A percentile compares a stretch with the other conserved stretches of the same genome.
Conservation (phyloP, 1,284 basidiomycete species). For the Ustilago vetiveriae region DNA sequence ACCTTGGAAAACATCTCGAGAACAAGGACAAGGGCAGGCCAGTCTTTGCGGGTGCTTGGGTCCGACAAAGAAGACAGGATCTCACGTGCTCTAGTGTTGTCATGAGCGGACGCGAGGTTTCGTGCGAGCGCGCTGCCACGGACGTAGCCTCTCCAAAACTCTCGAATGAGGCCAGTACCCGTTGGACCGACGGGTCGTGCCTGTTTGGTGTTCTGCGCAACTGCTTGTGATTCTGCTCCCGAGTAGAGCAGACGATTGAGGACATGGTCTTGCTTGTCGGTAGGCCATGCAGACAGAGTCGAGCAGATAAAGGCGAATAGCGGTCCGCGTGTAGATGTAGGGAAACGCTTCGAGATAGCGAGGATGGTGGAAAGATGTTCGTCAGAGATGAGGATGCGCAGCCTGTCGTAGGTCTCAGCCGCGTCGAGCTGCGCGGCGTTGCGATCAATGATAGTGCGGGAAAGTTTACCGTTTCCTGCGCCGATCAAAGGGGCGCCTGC, state of each 20-base stretch:
- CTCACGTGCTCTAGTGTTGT: constrained; percentile 32
- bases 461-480: neutral
- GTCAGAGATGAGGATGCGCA: constrained; percentile 49
- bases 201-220: neutral
- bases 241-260: constrained; percentile 47
- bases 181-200: constrained; percentile 16
- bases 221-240: constrained; percentile 6
- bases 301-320: constrained; percentile 60
- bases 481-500: neutral
- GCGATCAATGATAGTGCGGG: neutral
- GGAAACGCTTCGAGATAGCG: constrained; percentile 49
- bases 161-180: constrained; percentile 54
- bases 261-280: constrained; percentile 34
- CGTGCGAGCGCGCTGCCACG: constrained; percentile 50
- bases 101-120: constrained; percentile 34
- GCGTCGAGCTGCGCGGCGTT: constrained; percentile 7
- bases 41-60: constrained; percentile 31
- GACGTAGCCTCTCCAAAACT: constrained; percentile 64
- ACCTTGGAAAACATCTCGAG: constrained; percentile 85
- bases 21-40: constrained; percentile 78
- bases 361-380: constrained; percentile 53
- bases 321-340: constrained; percentile 50
- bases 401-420: constrained; percentile 41
- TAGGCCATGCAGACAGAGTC: constrained; percentile 55
- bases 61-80: constrained; percentile 25